phyloP scores from a whole-genome alignment of 2,329 filamentous ascomycete genomes.

The Thermothelomyces thermophilus region DNA sequence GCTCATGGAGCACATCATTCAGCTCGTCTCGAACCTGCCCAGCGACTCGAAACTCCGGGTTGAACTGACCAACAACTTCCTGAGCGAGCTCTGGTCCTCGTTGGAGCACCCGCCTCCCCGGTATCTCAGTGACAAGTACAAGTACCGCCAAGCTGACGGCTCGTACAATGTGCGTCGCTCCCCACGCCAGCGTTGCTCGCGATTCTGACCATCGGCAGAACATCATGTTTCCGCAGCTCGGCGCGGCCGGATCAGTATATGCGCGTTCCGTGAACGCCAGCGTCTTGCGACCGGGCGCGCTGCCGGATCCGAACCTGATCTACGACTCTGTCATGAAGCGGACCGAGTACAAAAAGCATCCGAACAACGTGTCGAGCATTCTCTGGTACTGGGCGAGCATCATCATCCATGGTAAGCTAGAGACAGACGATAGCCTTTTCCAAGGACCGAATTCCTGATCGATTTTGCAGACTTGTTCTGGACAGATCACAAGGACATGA shows the following conservation, averaged over 20 bases:
- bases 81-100: slow-evolving; percentile 63
- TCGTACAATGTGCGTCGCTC: slow-evolving; percentile 51
- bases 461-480: slow-evolving; percentile 55
- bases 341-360: slow-evolving; percentile 49
- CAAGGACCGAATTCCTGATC: not conserved
- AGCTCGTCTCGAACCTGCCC: slow-evolving; percentile 60
- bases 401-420: slow-evolving; percentile 56
- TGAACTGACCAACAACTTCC: slow-evolving; percentile 59
- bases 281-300: slow-evolving; percentile 52
- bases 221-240: slow-evolving; percentile 56
- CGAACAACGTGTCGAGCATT: slow-evolving; percentile 66
- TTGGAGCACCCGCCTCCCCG: slow-evolving; percentile 66
- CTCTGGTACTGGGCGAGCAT: slow-evolving; percentile 69
- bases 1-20: slow-evolving; percentile 67
- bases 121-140: slow-evolving; percentile 55
- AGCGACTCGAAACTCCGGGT: slow-evolving; percentile 54
- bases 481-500: slow-evolving; percentile 56
- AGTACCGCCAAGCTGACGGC: slow-evolving; percentile 64
- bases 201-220: slow-evolving; percentile 39
- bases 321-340: slow-evolving; percentile 58
- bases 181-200: not conserved
- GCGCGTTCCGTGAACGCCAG: slow-evolving; percentile 57
- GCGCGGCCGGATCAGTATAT: slow-evolving; percentile 61
- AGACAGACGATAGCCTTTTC: no score
- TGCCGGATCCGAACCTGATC: slow-evolving; percentile 59